Evolutionary conservation across 345 rosid species (phyloP).

Genomic region (Clausena lansium): DNA sequence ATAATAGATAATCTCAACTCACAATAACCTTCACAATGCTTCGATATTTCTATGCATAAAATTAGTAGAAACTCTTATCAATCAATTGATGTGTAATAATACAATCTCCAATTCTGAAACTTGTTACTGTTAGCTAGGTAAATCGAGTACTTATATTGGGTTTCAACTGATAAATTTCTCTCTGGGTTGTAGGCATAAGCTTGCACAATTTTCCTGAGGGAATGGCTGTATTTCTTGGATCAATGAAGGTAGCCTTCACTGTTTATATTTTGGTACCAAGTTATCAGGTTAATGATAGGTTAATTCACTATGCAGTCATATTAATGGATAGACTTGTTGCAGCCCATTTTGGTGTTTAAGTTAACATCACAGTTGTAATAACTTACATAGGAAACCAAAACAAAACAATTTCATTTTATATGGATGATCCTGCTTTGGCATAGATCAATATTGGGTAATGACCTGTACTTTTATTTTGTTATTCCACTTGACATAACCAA

Average conservation of each 20-base stretch:
- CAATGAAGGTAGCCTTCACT: constrained; percentile 67
- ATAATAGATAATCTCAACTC: not conserved
- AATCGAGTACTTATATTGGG: not conserved
- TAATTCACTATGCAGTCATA: not conserved
- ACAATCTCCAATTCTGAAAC: not conserved
- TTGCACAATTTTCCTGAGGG: constrained; percentile 99
- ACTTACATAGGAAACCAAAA: not conserved
- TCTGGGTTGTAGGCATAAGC: constrained; percentile 73
- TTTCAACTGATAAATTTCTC: constrained; percentile 13
- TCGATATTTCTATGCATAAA: not conserved
- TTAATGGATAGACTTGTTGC: not conserved
- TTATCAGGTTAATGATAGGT: not conserved
- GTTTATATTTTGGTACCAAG: not conserved
- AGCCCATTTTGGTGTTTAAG: not conserved
- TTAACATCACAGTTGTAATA: not conserved
- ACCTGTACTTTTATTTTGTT: not conserved
- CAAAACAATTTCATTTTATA: constrained; percentile 1
- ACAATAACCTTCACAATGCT: not conserved
- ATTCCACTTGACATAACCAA: not conserved
- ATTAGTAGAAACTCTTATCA: not conserved
- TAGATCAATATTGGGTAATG: not conserved
- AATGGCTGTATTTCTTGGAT: constrained; percentile 98
- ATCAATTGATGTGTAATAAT: not conserved
- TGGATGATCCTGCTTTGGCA: not conserved
- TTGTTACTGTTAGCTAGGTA: not conserved